Evolutionary conservation across 2,329 filamentous ascomycete species (phyloP), one percentile per base, ranked within the genome.

Genomic region (Aotearoamyces nothofagi): DNA sequence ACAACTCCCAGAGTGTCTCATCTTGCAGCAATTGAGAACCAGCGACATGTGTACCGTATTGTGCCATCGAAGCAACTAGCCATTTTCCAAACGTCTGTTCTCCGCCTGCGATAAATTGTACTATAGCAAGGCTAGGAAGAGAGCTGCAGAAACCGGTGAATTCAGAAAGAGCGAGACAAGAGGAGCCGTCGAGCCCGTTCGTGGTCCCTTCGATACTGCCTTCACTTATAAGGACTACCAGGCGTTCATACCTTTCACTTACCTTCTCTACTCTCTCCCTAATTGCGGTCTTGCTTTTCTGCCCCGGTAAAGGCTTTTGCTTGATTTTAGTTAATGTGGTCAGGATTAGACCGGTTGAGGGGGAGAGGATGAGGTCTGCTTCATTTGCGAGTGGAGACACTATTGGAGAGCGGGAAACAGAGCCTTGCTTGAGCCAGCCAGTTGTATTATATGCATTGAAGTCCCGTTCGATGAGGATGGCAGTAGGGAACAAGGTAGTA

Each of bases 311-410:
- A 3, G 76, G 60, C 26, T 63, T 68, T 43, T 93, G 86, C 24
- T 74, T 77, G 15, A 78, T 61, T 38, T 76, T 71, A 35, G 86
- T 69, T 4, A 86, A 55, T 0, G 69, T 79, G 1, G 80, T 80
- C 12, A 79, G 45, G 1, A 92, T 50, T 3, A 92, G 54, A 0
- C 79, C 83, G 0, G 66, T 70, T 0, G 58, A 60, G 0, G 80
- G 71, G 0, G 80, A 80, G 4, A 86, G 42, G 1, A 78, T 66
- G 3, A 93, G 51, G 41, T 93, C 84, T 3, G 80, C 76, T 47
- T 83, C 78, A 5, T 57, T 53, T 1, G 53, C 52, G 1, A 65
- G 48, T 0, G 53, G 38, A 0, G 57, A 60, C 4, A 42, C 34
- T 3, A 53, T 33, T n/a, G 51, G 47, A 5, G 53, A 53, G n/a